Evolutionary conservation across 108 stramenopile genomes (phyloP).

Genomic region (Nitzschia inconspicua): DNA sequence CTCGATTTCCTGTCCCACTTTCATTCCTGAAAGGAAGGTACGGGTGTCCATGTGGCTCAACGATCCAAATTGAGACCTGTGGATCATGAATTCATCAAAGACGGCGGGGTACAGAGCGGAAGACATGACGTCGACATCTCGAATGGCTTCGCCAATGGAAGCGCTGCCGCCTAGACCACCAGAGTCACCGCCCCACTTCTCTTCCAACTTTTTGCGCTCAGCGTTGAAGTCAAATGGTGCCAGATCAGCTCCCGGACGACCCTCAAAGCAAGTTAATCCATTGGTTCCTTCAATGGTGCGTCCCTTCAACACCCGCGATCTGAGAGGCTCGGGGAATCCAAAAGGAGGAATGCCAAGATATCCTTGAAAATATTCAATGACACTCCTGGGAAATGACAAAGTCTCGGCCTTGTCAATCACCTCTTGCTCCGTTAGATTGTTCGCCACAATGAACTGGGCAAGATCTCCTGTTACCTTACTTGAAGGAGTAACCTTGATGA

Average conservation of each 20-base stretch:
- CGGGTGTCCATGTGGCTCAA: conserved; percentile 84
- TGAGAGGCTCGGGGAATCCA: conserved; percentile 96
- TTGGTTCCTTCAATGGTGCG: conserved; percentile 77
- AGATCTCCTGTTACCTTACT: conserved; percentile 96
- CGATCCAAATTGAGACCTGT: conserved; percentile 70
- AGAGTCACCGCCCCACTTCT: conserved; percentile 59
- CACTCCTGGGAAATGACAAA: conserved; percentile 87
- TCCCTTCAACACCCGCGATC: conserved; percentile 78
- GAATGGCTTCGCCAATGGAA: conserved; percentile 37
- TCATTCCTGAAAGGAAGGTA: conserved; percentile 90
- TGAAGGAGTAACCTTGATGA: conserved; percentile 97
- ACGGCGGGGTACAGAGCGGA: conserved; percentile 92
- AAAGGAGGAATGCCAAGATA: conserved; percentile 89
- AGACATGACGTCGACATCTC: conserved; percentile 85
- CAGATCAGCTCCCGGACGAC: conserved; percentile 94
- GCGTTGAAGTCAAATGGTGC: conserved; percentile 76
- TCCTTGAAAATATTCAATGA: conserved; percentile 95
- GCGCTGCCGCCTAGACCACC: conserved; percentile 4
- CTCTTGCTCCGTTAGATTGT: conserved; percentile 87
- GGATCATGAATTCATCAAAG: conserved; percentile 82
- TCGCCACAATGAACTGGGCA: conserved; percentile 95
- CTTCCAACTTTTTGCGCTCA: conserved; percentile 57
- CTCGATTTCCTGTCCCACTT: conserved; percentile 84
- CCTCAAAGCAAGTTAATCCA: conserved; percentile 78
- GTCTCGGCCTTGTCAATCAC: conserved; percentile 85